phyloP scores from a whole-genome alignment of 371 early-diverging fungal genomes.

The Synchytrium microbalum region DNA sequence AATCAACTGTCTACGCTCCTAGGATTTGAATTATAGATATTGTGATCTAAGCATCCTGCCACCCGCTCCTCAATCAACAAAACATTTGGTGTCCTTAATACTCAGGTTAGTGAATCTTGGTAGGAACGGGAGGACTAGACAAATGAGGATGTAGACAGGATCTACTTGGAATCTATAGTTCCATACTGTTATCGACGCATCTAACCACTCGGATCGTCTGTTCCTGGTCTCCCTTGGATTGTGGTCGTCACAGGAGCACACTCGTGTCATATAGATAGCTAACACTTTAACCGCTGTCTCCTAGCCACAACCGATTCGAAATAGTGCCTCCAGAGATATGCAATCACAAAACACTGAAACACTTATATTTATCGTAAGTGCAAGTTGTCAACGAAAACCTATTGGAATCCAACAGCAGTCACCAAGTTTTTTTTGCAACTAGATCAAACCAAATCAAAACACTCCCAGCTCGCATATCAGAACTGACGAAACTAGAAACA shows the following conservation, averaged over 20 bases:
- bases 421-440: neutral
- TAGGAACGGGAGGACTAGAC: no score
- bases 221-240: no score
- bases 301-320: conserved; percentile 15
- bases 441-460: conserved; percentile 12
- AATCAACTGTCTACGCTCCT: neutral
- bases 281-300: no score
- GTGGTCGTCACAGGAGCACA: no score
- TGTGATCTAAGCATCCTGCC: neutral
- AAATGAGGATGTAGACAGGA: no score
- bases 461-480: conserved; percentile 9
- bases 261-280: no score
- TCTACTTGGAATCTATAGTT: no score
- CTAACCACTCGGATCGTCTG: no score
- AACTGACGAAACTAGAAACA: conserved; percentile 11
- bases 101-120: neutral
- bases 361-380: neutral
- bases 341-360: conserved; percentile 1
- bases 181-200: no score
- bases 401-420: no score
- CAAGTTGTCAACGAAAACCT: no score
- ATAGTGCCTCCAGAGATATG: conserved; percentile 10
- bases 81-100: neutral
- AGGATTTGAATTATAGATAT: neutral
- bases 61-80: neutral